These are phyloP conservation scores for Termitomyces sp. DNA, from an alignment of 768 basidiomycete genomes.

Conservation along the genomic window DNA sequence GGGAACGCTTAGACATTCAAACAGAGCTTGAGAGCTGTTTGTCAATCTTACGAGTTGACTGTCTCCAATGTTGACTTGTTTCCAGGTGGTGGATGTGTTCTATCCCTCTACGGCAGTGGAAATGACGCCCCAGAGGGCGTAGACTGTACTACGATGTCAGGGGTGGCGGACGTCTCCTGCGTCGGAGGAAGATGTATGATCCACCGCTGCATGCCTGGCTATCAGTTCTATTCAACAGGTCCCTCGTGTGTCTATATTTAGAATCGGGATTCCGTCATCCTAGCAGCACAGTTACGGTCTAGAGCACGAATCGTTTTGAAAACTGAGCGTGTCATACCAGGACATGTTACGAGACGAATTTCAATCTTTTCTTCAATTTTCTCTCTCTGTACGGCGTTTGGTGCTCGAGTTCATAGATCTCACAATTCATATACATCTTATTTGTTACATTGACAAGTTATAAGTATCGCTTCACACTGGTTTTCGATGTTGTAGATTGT, in stretches of 20 bases:
- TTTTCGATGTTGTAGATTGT: background rate
- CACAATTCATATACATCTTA: background rate
- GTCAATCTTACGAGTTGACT: conserved; percentile 14
- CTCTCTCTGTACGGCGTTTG: background rate
- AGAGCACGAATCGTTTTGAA: conserved; percentile 12
- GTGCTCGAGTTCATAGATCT: too few species aligned
- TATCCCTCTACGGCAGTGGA: conserved; percentile 21
- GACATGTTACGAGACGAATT: background rate
- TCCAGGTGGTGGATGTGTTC: conserved; percentile 42
- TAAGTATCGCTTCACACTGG: background rate
- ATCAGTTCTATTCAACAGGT: conserved; percentile 16
- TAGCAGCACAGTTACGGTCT: conserved; percentile 25
- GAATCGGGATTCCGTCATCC: conserved; percentile 16
- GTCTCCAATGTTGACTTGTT: background rate
- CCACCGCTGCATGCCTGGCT: conserved; percentile 39
- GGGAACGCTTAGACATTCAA: conserved; percentile 45
- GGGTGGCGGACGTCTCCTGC: conserved; percentile 46
- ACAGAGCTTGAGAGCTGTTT: conserved; percentile 48
- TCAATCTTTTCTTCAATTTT: background rate
- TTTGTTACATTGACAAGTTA: background rate
- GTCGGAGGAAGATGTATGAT: conserved; percentile 35
- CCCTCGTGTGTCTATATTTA: conserved; percentile 22
- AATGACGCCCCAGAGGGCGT: conserved; percentile 23
- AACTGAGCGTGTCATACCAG: background rate
- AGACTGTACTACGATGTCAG: conserved; percentile 44